These are phyloP conservation scores for Puccinia hordei DNA, from an alignment of 1,284 basidiomycete genomes.

Conservation along the genomic window DNA sequence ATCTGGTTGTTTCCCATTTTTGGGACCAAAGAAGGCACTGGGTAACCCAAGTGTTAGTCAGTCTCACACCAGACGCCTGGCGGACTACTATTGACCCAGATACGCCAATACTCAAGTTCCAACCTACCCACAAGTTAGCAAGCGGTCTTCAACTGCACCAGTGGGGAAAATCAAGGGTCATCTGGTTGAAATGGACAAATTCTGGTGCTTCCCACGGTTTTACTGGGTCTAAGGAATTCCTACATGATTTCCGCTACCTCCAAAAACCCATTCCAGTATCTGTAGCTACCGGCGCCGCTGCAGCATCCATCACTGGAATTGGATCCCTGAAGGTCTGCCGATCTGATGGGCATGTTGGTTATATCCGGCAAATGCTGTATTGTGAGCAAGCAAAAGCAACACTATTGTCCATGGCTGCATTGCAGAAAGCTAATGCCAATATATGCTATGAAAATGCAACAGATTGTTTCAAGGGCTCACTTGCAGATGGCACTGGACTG, in stretches of 20 bases:
- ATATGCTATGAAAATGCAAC: neutral
- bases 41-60: neutral
- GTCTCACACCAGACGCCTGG: neutral
- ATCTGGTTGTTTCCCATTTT: neutral
- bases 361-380: neutral
- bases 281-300: neutral
- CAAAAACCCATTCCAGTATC: neutral
- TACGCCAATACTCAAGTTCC: neutral
- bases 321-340: neutral
- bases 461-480: no score
- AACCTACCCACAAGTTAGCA: no score
- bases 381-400: conserved; percentile 14
- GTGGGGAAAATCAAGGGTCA: neutral
- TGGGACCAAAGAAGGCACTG: neutral
- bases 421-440: neutral
- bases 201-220: conserved; percentile 15
- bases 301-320: neutral
- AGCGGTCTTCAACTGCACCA: neutral
- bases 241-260: neutral
- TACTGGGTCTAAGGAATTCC: neutral
- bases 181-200: neutral
- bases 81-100: neutral
- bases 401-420: neutral
- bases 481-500: no score
- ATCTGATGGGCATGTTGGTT: neutral